phyloP scores from a whole-genome alignment of 164 flowering plant species.

The Dillenia turbinata region DNA sequence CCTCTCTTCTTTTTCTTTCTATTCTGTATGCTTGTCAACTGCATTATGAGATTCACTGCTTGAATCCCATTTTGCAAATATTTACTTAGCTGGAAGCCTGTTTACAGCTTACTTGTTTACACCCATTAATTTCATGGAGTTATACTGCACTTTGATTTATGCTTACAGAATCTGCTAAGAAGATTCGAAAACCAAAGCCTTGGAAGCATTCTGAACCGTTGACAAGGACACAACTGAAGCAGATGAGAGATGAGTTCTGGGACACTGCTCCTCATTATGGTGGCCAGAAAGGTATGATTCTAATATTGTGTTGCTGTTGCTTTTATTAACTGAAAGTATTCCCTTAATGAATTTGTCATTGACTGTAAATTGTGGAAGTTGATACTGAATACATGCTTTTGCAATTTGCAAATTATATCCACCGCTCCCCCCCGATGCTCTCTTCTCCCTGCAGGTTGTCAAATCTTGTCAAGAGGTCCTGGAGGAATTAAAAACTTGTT shows the following conservation, averaged over 20 bases:
- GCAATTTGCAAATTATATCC: too few species aligned
- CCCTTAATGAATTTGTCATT: too few species aligned
- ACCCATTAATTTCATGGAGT: neutral
- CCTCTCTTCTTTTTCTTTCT: neutral
- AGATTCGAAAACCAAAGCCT: conserved; percentile 78
- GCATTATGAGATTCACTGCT: neutral
- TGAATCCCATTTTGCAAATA: neutral
- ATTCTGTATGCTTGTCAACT: neutral
- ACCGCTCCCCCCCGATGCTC: too few species aligned
- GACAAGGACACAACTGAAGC: conserved; percentile 67
- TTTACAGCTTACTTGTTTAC: neutral
- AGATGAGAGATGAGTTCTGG: conserved; percentile 94
- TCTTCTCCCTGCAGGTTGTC: too few species aligned
- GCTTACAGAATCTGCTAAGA: conserved; percentile 46
- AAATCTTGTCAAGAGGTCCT: too few species aligned
- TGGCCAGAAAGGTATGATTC: conserved; percentile 27
- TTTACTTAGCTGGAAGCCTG: neutral
- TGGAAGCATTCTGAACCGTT: conserved; percentile 85
- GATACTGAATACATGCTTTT: too few species aligned
- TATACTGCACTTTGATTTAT: neutral
- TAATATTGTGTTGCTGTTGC: too few species aligned
- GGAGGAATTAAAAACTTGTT: too few species aligned
- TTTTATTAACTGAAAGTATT: too few species aligned
- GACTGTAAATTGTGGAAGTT: too few species aligned
- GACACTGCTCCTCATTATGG: conserved; percentile 98